Conservation (phyloP, 129 eudicot species). For the Escallonia rubra region DNA sequence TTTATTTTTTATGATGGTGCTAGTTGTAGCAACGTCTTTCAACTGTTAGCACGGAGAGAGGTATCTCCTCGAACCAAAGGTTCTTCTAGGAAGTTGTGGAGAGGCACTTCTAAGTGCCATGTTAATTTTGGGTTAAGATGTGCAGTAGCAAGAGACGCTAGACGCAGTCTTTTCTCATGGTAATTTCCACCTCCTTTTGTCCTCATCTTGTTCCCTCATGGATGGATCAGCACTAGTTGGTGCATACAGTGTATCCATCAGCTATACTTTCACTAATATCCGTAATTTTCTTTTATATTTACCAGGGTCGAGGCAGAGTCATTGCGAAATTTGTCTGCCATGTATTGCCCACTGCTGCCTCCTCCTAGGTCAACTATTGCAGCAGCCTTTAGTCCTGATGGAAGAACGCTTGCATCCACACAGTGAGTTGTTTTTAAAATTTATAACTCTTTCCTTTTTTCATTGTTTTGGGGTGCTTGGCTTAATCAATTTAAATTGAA, state of each 20-base stretch:
- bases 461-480: not conserved
- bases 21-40: constrained; percentile 54
- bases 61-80: constrained; percentile 57
- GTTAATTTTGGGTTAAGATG: constrained; percentile 34
- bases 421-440: constrained; percentile 47
- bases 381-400: constrained; percentile 95
- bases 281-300: constrained; percentile 1
- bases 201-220: not conserved
- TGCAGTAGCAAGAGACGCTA: constrained; percentile 49
- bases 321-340: constrained; percentile 62
- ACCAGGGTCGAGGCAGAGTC: constrained; percentile 88
- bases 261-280: not conserved
- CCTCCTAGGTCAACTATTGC: constrained; percentile 99
- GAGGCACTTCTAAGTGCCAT: constrained; percentile 31
- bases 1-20: not conserved
- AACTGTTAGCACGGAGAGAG: constrained; percentile 68
- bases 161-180: constrained; percentile 68
- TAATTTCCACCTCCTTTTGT: constrained; percentile 1
- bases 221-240: not conserved
- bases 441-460: not conserved
- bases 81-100: constrained; percentile 54
- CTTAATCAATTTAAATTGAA: constrained; percentile 1
- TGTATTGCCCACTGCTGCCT: constrained; percentile 82
- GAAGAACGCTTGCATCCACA: constrained; percentile 92
- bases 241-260: not conserved